Evolutionary conservation across 441 rosid genomes (phyloP), one percentile per base, ranked within the genome.

Genomic region (Melastoma candidum): DNA sequence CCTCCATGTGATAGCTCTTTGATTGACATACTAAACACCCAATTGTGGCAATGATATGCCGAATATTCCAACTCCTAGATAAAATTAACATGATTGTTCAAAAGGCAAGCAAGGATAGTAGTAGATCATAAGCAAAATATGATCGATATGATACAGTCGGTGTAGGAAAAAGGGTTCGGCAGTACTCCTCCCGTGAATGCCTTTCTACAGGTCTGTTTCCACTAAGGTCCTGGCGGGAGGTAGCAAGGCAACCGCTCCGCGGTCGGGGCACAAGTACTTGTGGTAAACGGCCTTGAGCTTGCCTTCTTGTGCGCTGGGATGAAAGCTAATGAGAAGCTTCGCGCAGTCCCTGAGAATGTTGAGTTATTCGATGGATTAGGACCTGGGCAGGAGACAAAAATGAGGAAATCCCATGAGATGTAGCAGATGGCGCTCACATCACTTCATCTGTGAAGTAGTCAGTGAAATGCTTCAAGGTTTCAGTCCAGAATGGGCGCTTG

Each of bases 391-490:
- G 7, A 36, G 55, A 26, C 39, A 10, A 25, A n/a, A 13, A 11
- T 11, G 27, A 12, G 41, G 7, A 3, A 36, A 6, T 9, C 41
- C 26, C 11, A 1, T 14, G 24, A 3, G 17, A 44, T 25, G 46
- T 41, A 47, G 22, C 22, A 17, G 22, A 36, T 36, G 6, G 41
- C 41, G 41, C 26, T 62, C 72, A 78, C 84, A 53, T 57, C 4
- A 81, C 63, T 59, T 81, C 75, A 39, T 67, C 71, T 68, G 66
- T 80, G 32, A 61, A 55, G 61, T 74, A 81, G 48, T 83, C 78
- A 1, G 82, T 76, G 67, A 75, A 71, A 54, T 78, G 74, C 72
- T 56, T 72, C 68, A 81, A 58, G 9, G 83, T 81, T 64, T 68
- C 73, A 32, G 71, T 74, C 87, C 87, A 81, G 47, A 47, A 44